Conservation (phyloP, 768 basidiomycete genomes). For the Lanmaoa pseudosensibilis region DNA sequence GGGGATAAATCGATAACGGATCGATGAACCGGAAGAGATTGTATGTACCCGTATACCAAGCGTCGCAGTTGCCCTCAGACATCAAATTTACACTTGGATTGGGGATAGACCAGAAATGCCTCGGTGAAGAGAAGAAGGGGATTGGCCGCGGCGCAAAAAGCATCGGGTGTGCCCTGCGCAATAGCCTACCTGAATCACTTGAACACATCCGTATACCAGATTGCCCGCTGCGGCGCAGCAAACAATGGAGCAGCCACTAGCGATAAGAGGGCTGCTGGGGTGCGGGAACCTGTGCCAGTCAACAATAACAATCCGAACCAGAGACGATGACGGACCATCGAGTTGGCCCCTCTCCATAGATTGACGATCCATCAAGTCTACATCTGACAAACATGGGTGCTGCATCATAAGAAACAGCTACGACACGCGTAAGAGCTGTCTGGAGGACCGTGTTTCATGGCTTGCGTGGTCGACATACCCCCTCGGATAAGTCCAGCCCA, state of each 20-base stretch:
- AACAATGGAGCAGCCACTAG: too few relatives aligned
- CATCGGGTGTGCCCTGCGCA: too few relatives aligned
- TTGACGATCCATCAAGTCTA: not conserved
- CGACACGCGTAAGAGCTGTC: not conserved
- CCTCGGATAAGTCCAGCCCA: too few relatives aligned
- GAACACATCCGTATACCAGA: too few relatives aligned
- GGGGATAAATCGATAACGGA: slow-evolving; percentile 6
- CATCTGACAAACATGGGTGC: not conserved
- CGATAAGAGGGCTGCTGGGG: too few relatives aligned
- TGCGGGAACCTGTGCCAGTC: too few relatives aligned
- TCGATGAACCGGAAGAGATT: slow-evolving; percentile 11
- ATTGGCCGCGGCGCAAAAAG: not conserved
- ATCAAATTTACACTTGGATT: not conserved
- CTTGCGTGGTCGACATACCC: not conserved
- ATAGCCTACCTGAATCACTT: too few relatives aligned
- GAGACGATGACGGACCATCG: not conserved
- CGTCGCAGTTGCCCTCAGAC: not conserved
- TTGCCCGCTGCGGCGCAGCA: too few relatives aligned
- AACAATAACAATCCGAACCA: not conserved
- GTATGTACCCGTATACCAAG: not conserved
- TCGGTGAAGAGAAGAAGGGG: slow-evolving; percentile 5
- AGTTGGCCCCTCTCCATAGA: not conserved
- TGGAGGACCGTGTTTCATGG: not conserved
- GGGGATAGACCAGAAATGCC: not conserved
- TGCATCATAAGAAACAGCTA: not conserved